phyloP scores from a whole-genome alignment of 2,329 filamentous ascomycete genomes.

The Fusarium denticulatum region DNA sequence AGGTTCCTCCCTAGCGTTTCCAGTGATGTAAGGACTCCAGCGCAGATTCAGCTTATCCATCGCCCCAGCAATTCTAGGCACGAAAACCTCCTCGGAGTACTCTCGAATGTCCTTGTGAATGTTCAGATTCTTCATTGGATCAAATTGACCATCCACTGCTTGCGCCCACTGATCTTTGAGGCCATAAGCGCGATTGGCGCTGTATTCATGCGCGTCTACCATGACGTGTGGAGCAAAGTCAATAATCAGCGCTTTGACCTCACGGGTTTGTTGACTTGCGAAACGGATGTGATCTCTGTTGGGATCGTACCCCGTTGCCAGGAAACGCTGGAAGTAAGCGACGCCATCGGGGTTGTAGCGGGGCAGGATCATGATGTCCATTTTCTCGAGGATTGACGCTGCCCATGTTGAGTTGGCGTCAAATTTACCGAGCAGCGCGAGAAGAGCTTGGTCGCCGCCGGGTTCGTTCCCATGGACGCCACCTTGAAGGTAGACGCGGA shows the following conservation, averaged over 20 bases:
- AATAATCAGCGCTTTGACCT: constrained; percentile 40
- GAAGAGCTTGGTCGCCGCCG: constrained; percentile 40
- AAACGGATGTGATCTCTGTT: constrained; percentile 45
- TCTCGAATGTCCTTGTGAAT: constrained; percentile 44
- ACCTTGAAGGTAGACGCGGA: constrained; percentile 43
- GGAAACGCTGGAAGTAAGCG: constrained; percentile 41
- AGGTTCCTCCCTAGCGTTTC: constrained; percentile 14
- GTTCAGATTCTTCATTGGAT: constrained; percentile 44
- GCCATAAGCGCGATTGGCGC: constrained; percentile 40
- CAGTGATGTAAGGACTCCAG: constrained; percentile 44
- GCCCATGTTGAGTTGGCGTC: constrained; percentile 43
- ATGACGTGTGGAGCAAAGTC: constrained; percentile 41
- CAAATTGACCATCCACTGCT: constrained; percentile 42
- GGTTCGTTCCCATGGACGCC: constrained; percentile 46
- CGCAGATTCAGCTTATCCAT: constrained; percentile 39
- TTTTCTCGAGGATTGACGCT: constrained; percentile 36
- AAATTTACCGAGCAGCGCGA: constrained; percentile 42
- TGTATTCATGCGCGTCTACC: constrained; percentile 43
- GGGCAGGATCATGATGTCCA: constrained; percentile 44
- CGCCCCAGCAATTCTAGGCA: constrained; percentile 29
- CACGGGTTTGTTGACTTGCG: constrained; percentile 35
- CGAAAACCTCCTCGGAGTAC: constrained; percentile 34
- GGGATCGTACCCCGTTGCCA: constrained; percentile 42
- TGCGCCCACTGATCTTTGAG: constrained; percentile 38
- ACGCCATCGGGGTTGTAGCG: constrained; percentile 46